Base-by-base conservation (phyloP, 1,284 basidiomycete species). In the Naganishia sp. region DNA sequence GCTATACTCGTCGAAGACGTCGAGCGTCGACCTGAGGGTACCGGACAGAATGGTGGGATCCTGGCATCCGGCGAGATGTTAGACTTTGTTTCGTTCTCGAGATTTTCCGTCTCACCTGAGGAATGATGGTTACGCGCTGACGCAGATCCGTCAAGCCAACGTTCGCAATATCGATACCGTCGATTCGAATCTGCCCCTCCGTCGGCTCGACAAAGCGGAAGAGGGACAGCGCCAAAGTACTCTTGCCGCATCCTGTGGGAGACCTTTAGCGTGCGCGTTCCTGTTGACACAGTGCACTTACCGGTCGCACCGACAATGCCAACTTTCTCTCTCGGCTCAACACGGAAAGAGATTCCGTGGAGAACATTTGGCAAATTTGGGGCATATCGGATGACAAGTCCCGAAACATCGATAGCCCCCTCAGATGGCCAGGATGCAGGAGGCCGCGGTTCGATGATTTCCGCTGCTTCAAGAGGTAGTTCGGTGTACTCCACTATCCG, bases 161-260 rank as follows among this genome's bases (percentile, higher is more conserved):
- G 28, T 57, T 85, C 43, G 90, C 82, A 64, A 94, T 94, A 70
- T 73, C 90, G 28, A 94, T 72, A n/a, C 85, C 90, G 78, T 98
- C 95, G 56, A 99, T 86, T 23, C 87, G 65, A 66, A 99, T 97
- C 6, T 82, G 81, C 1, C 93, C 93, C 72, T 88, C 84, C 0
- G 87, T 87, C 0, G 93, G 89, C 73, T 96, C 93, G 25, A 95
- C 91, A 74, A 96, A 95, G 60, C 96, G 87, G 87, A 98, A 97
- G 83, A 97, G 93, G 23, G 90, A 90, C 31, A 96, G 82, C 0
- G 93, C 93, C 18, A 97, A 84, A 0, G 93, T 96, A 65, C 88
- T 90, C 81, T 94, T 94, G 53, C 92, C 92, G 28, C 73, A 77
- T 7, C 81, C 80, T 10, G 76, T 74, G 31, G 76, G 76, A 15